phyloP scores from a whole-genome alignment of 331 rosid genomes.

The Saraca asoca region DNA sequence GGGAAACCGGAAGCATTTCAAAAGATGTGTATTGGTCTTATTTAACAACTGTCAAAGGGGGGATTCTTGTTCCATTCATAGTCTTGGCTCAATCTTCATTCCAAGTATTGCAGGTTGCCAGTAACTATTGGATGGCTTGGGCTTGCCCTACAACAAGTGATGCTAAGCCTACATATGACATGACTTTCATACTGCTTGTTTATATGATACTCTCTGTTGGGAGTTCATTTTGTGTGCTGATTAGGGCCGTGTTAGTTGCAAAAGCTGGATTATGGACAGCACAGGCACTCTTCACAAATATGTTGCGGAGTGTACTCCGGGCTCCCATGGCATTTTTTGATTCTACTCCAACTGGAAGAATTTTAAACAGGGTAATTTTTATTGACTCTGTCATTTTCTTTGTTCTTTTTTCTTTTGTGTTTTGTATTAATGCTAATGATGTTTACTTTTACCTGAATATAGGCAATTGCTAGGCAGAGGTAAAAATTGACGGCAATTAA shows the following conservation, averaged over 20 bases:
- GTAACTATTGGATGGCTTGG: conserved; percentile 99
- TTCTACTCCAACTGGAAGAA: conserved; percentile 95
- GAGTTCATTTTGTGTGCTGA: conserved; percentile 68
- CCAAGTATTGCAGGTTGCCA: conserved; percentile 81
- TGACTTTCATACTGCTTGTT: conserved; percentile 58
- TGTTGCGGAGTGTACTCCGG: conserved; percentile 67
- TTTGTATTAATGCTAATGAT: conserved; percentile 8
- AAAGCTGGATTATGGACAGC: conserved; percentile 79
- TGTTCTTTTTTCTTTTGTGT: not conserved
- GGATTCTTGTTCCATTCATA: conserved; percentile 73
- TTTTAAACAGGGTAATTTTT: conserved; percentile 75
- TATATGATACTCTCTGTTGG: conserved; percentile 68
- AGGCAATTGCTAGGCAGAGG: not conserved
- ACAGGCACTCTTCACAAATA: conserved; percentile 64
- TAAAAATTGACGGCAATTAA: not conserved
- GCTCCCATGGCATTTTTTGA: conserved; percentile 96
- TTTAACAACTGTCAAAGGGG: conserved; percentile 70
- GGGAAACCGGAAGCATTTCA: conserved; percentile 90
- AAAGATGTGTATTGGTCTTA: conserved; percentile 76
- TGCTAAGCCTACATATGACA: conserved; percentile 50
- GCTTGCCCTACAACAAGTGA: conserved; percentile 76
- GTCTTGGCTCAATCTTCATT: conserved; percentile 76
- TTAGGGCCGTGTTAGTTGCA: conserved; percentile 58
- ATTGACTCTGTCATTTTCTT: not conserved
- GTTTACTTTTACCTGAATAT: not conserved